Evolutionary conservation across 495 filamentous ascomycete genomes (phyloP).

Genomic region (Bryoglossum gracile): DNA sequence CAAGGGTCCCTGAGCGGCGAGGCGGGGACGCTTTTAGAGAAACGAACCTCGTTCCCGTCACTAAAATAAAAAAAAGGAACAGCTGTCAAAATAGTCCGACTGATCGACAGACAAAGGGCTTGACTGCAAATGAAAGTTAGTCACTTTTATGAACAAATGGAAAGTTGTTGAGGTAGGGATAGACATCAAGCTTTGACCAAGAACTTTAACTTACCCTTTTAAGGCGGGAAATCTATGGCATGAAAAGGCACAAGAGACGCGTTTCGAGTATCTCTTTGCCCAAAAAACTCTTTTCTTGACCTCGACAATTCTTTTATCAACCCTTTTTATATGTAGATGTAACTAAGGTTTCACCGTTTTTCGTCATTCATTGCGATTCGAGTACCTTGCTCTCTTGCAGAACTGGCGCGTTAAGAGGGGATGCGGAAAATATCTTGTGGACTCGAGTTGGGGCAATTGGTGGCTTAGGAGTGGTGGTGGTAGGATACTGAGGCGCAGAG

Average conservation of each 20-base stretch:
- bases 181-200: constrained; percentile 9
- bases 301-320: constrained; percentile 4
- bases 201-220: constrained; percentile 8
- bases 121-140: no score
- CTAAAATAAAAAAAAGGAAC: not conserved
- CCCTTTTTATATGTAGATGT: constrained; percentile 3
- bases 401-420: constrained; percentile 13
- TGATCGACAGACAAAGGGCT: not conserved
- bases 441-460: constrained; percentile 2
- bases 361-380: constrained; percentile 11
- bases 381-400: constrained; percentile 1
- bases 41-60: not conserved
- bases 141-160: no score
- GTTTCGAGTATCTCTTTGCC: constrained; percentile 8
- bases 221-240: constrained; percentile 13
- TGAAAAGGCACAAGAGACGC: constrained; percentile 2
- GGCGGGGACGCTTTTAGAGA: constrained; percentile 6
- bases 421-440: constrained; percentile 4
- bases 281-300: constrained; percentile 3
- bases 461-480: no score
- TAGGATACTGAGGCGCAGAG: no score
- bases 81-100: not conserved
- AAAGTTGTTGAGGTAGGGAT: no score
- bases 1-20: constrained; percentile 8
- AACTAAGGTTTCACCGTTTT: constrained; percentile 2